A percentile compares a stretch with the other conserved stretches of the same genome.
Evolutionary conservation across 495 filamentous ascomycete genomes (phyloP).

Genomic region (Aspergillus bridgeri): DNA sequence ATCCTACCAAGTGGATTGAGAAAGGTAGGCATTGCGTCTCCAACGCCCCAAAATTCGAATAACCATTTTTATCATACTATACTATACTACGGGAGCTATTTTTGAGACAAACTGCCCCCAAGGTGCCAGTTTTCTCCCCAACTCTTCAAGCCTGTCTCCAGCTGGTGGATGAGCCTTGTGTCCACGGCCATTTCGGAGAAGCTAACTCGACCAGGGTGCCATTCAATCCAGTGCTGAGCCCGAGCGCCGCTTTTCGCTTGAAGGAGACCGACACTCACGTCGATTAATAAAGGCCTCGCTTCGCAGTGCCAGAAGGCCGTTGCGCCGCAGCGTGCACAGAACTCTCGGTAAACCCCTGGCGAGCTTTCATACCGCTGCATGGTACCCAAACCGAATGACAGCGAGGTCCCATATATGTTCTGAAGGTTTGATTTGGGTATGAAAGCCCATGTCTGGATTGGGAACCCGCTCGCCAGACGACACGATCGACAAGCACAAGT

Average conservation of each 20-base stretch:
- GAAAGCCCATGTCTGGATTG: conserved; percentile 68
- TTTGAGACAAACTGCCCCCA: too few relatives aligned
- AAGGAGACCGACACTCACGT: conserved; percentile 62
- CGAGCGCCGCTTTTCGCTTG: conserved; percentile 48
- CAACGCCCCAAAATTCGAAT: too few relatives aligned
- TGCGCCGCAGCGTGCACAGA: conserved; percentile 62
- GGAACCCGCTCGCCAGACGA: conserved; percentile 59
- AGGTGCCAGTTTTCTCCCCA: not conserved
- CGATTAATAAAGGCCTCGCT: conserved; percentile 55
- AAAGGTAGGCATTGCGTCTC: too few relatives aligned
- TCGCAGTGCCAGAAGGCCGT: conserved; percentile 64
- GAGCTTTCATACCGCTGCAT: conserved; percentile 55
- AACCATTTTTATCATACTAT: too few relatives aligned
- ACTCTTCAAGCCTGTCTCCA: conserved; percentile 23
- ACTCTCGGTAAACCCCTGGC: conserved; percentile 54
- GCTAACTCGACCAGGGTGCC: conserved; percentile 56
- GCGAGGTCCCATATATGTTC: conserved; percentile 31
- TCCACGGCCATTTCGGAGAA: conserved; percentile 58
- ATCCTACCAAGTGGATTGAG: too few relatives aligned
- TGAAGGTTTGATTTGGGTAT: conserved; percentile 59
- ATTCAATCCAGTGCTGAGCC: conserved; percentile 59
- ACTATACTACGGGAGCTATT: not conserved
- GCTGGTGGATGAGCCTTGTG: conserved; percentile 32
- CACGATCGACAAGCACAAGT: conserved; percentile 65
- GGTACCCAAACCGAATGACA: conserved; percentile 45